A percentile compares a stretch with the other conserved stretches of the same genome.
phyloP scores from a whole-genome alignment of 116 monocot species.

The Iris pallida region DNA sequence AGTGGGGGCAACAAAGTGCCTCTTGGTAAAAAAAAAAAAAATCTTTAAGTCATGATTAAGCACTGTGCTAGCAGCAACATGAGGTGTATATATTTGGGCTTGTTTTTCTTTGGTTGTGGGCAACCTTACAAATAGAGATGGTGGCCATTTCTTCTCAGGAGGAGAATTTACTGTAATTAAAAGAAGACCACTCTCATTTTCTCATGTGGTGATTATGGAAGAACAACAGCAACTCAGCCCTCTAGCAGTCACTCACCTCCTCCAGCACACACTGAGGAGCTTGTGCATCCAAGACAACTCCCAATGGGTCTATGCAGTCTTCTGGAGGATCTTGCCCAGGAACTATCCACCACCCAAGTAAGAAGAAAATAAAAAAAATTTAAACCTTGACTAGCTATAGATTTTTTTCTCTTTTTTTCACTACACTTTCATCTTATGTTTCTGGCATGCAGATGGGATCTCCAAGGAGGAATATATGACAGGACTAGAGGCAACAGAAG shows the following conservation, averaged over 20 bases:
- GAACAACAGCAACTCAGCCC: conserved; percentile 40
- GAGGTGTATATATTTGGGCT: no score
- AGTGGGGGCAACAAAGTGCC: no score
- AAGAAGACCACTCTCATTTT: neutral
- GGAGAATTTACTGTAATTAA: no score
- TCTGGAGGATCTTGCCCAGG: conserved; percentile 68
- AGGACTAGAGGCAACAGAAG: conserved; percentile 86
- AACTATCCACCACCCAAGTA: conserved; percentile 72
- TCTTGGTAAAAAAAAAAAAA: no score
- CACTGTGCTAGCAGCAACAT: no score
- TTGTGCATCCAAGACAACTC: conserved; percentile 43
- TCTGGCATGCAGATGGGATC: conserved; percentile 77
- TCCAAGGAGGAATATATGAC: conserved; percentile 69
- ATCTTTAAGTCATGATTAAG: no score
- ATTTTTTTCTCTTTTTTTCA: neutral
- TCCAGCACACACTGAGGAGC: conserved; percentile 65
- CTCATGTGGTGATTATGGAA: neutral
- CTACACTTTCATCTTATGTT: neutral
- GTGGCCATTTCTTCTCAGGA: no score
- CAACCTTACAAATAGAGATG: no score
- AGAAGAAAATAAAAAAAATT: neutral
- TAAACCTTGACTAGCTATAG: neutral
- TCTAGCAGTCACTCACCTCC: conserved; percentile 53
- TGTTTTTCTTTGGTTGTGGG: no score
- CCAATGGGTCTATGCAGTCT: conserved; percentile 74